phyloP scores from a whole-genome alignment of 306 rosid genomes.

The Oxytropis ochrocephala region DNA sequence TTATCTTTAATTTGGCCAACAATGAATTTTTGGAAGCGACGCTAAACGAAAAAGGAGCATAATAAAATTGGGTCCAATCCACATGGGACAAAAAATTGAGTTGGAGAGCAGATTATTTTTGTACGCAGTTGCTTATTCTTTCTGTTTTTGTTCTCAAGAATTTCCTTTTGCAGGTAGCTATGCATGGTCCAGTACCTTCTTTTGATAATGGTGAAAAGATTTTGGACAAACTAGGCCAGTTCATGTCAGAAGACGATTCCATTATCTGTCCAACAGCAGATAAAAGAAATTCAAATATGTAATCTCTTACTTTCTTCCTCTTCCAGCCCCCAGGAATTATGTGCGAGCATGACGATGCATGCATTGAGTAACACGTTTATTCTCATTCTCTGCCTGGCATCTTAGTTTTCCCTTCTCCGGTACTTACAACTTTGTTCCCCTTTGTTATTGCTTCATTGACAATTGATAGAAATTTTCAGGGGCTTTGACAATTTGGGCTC shows the following conservation, averaged over 20 bases:
- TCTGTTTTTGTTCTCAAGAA: not conserved
- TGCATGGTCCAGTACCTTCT: conserved; percentile 30
- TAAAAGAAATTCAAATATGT: conserved; percentile 46
- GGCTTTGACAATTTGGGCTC: conserved; percentile 28
- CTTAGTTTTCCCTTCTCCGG: not conserved
- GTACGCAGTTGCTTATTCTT: not conserved
- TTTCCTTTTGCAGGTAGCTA: conserved; percentile 49
- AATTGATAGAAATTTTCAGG: conserved; percentile 47
- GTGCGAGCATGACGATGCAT: conserved; percentile 10
- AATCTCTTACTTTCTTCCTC: conserved; percentile 31
- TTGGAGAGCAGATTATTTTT: not conserved
- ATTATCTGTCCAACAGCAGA: conserved; percentile 30
- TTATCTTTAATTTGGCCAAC: conserved; percentile 8
- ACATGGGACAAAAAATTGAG: not conserved
- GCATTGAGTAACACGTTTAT: not conserved
- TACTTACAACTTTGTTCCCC: conserved; percentile 8
- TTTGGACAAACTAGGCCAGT: conserved; percentile 31
- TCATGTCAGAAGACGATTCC: conserved; percentile 32
- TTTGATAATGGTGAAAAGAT: conserved; percentile 35
- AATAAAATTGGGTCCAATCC: too few relatives aligned
- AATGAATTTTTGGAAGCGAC: not conserved
- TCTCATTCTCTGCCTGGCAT: not conserved
- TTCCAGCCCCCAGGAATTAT: not conserved
- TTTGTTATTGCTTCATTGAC: conserved; percentile 27
- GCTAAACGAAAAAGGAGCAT: not conserved